A percentile compares a stretch with the other conserved stretches of the same genome.
These are phyloP conservation scores for Cicer chorassanicum DNA, from an alignment of 306 rosid species.

Conservation along the genomic window DNA sequence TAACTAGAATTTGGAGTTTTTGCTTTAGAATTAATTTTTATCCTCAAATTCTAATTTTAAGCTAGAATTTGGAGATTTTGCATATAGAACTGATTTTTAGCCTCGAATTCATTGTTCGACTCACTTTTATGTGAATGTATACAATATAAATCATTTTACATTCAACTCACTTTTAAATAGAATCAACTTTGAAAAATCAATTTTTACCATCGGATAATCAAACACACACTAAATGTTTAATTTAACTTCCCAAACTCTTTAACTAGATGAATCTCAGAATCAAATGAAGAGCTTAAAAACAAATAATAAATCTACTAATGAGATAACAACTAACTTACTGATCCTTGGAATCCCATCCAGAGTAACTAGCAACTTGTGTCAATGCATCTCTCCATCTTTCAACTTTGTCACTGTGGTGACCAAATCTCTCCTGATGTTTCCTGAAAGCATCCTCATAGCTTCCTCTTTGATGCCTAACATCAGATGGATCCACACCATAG, in stretches of 20 bases:
- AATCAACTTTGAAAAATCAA: too few relatives aligned
- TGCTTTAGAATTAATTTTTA: too few relatives aligned
- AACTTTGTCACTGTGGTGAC: neutral
- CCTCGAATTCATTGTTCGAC: too few relatives aligned
- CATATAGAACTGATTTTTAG: too few relatives aligned
- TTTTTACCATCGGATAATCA: too few relatives aligned
- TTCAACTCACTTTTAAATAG: too few relatives aligned
- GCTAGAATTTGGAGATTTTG: too few relatives aligned
- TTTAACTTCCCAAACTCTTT: neutral
- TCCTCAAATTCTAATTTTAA: too few relatives aligned
- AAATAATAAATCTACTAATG: neutral
- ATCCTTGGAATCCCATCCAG: slow-evolving; percentile 36
- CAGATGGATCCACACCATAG: slow-evolving; percentile 29
- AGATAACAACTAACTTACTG: slow-evolving; percentile 16
- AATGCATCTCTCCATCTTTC: slow-evolving; percentile 27
- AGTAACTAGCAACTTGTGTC: slow-evolving; percentile 3
- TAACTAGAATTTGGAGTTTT: too few relatives aligned
- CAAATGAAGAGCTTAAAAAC: neutral
- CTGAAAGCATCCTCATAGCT: slow-evolving; percentile 15
- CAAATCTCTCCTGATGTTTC: slow-evolving; percentile 16
- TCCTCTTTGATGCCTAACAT: slow-evolving; percentile 29
- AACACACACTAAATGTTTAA: neutral
- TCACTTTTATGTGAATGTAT: too few relatives aligned
- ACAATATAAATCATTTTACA: too few relatives aligned
- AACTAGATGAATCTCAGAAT: neutral